Percentiles rank a stretch among this genome's conserved stretches.
phyloP scores from a whole-genome alignment of 179 eudicot species.

The Kewa caespitosa region DNA sequence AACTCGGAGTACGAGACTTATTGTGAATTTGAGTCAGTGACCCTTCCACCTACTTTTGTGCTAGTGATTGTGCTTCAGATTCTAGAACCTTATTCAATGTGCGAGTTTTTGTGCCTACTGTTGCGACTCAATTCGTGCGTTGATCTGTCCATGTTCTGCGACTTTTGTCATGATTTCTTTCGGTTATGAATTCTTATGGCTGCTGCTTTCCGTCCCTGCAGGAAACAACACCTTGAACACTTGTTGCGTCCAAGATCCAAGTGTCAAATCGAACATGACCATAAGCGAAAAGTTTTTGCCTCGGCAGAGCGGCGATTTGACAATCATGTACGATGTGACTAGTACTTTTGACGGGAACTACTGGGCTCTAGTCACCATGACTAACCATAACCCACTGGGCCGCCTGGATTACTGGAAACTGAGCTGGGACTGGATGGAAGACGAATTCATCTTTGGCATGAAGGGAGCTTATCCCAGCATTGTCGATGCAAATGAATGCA shows the following conservation, averaged over 20 bases:
- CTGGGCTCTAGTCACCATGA: conserved; percentile 76
- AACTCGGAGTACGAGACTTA: too few species aligned
- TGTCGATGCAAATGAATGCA: conserved; percentile 57
- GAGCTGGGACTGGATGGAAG: conserved; percentile 87
- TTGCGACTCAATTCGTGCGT: not conserved
- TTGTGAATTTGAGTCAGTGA: too few species aligned
- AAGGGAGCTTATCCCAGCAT: conserved; percentile 67
- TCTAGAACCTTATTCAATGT: not conserved
- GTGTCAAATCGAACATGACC: conserved; percentile 39
- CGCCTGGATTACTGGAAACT: conserved; percentile 79
- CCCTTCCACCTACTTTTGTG: too few species aligned
- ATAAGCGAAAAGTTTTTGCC: conserved; percentile 38
- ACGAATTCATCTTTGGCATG: conserved; percentile 71
- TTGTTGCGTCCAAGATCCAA: conserved; percentile 63
- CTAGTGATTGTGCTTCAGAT: not conserved
- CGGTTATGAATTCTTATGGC: not conserved
- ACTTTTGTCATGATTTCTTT: not conserved
- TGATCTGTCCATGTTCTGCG: too few species aligned
- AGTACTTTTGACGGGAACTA: conserved; percentile 49
- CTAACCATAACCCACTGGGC: conserved; percentile 62
- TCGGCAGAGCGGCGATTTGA: conserved; percentile 65
- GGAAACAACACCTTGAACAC: conserved; percentile 50
- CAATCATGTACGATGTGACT: conserved; percentile 73
- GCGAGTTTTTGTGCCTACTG: not conserved
- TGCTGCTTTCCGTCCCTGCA: conserved; percentile 19